Conservation (phyloP, 805 yeast species). For the Kodamaea neixiangensis region DNA sequence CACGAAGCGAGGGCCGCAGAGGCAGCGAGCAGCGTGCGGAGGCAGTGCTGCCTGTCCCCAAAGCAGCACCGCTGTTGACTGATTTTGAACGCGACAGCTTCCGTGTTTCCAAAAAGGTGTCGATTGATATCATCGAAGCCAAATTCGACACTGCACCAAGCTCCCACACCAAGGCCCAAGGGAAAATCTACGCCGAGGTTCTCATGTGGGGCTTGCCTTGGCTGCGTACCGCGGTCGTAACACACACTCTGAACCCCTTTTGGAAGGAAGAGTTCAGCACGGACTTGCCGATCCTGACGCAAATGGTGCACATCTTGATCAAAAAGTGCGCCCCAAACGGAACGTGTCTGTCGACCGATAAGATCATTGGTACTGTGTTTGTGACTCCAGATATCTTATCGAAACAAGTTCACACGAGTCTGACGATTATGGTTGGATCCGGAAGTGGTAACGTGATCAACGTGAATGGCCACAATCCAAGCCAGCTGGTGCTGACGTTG, state of each 20-base stretch:
- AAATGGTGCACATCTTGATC: slow-evolving; percentile 50
- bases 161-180: slow-evolving; percentile 13
- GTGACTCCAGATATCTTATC: slow-evolving; percentile 53
- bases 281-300: slow-evolving; percentile 58
- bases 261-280: slow-evolving; percentile 80
- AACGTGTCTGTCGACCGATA: slow-evolving; percentile 35
- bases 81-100: slow-evolving; percentile 22
- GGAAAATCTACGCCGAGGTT: slow-evolving; percentile 65
- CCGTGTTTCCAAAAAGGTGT: slow-evolving; percentile 54
- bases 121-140: slow-evolving; percentile 67
- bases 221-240: slow-evolving; percentile 73
- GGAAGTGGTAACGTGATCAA: slow-evolving; percentile 24
- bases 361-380: slow-evolving; percentile 53
- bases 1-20: slow-evolving; percentile 22
- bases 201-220: slow-evolving; percentile 71
- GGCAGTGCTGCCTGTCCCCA: not conserved
- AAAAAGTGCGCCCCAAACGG: slow-evolving; percentile 33
- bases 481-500: not conserved
- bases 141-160: slow-evolving; percentile 39
- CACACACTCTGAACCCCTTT: slow-evolving; percentile 55
- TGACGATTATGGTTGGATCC: slow-evolving; percentile 37
- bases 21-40: not conserved
- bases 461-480: slow-evolving; percentile 18
- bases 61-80: not conserved
- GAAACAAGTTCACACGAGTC: slow-evolving; percentile 29